Evolutionary conservation across 306 rosid genomes (phyloP), one percentile per base, ranked within the genome.

Genomic region (Begonia masoniana): DNA sequence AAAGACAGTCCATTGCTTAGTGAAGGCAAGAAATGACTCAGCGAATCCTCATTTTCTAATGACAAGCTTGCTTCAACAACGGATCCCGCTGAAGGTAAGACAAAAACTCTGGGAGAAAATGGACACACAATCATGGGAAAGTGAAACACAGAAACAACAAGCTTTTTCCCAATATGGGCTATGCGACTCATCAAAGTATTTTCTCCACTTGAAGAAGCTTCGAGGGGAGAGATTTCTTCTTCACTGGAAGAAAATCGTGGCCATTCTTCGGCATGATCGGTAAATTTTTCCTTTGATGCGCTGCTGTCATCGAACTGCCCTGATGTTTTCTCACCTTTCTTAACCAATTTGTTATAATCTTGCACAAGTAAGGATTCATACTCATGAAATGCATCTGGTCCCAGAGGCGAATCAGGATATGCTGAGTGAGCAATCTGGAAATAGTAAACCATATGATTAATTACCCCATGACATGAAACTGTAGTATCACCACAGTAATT

Each of bases 351-450:
- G 66, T 88, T 89, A 55, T 80, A 88, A 76, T 88, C 97, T 82
- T 88, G 97, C 71, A 80, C 62, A 51, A 89, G 82, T 60, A 89
- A 82, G 56, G 94, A 80, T 71, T 85, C 95, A 53, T 89, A 89
- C 70, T 89, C 95, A 75, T 56, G 78, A 75, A 71, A 89, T 56
- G 95, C 97, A 78, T 85, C 95, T 51, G 97, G 85, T 61, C 97
- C 95, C 72, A 89, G 71, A 61, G 95, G 97, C 51, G 89, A 89
- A 76, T 85, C 95, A 52, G 94, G 87, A 77, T 68, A 89, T 52
- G 68, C 62, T 43, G 87, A 76, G 71, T 85, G 95, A 69, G 87
- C 78, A 52, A 76, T 63, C 95, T 85, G 89, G 74, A 62, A 51
- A 70, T 55, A 49, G 55, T 26, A 59, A 57, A 59, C 59, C 59